A percentile compares a stretch with the other conserved stretches of the same genome.
phyloP scores from a whole-genome alignment of 75 land plant species.

The Adiantum capillusveneris region DNA sequence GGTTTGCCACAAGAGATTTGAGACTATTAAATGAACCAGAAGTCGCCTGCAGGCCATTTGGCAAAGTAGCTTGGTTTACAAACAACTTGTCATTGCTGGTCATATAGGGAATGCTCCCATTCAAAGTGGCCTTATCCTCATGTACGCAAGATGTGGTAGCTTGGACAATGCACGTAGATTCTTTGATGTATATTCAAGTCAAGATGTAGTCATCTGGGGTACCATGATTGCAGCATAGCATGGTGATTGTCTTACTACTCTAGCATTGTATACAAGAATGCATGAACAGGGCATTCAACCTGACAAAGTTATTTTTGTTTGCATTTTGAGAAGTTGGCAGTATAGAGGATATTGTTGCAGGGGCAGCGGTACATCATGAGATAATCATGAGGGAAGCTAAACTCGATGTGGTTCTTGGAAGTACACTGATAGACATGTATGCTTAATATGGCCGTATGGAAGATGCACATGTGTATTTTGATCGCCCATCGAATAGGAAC shows the following conservation, averaged over 20 bases:
- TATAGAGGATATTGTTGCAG: neutral
- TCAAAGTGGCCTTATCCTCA: constrained; percentile 1
- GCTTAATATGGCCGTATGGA: constrained; percentile 7
- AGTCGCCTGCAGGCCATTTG: neutral
- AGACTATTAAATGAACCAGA: too few species aligned
- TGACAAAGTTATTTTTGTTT: constrained; percentile 2
- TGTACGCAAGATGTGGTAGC: constrained; percentile 22
- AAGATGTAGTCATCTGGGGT: constrained; percentile 4
- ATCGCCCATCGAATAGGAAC: neutral
- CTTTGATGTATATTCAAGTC: constrained; percentile 4
- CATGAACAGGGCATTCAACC: constrained; percentile 4
- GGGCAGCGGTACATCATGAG: constrained; percentile 4
- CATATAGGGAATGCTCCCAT: constrained; percentile 5
- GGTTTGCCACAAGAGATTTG: too few species aligned
- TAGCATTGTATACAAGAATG: constrained; percentile 6
- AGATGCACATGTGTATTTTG: constrained; percentile 6
- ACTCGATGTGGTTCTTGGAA: constrained; percentile 5
- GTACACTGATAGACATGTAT: constrained; percentile 7
- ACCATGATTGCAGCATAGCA: constrained; percentile 12
- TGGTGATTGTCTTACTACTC: constrained; percentile 3
- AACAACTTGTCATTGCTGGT: constrained; percentile 6
- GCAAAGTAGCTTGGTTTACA: constrained; percentile 20
- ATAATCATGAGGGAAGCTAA: neutral
- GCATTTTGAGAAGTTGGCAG: constrained; percentile 6
- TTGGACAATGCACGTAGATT: constrained; percentile 5